Percentiles rank a stretch among this genome's conserved stretches.
These are phyloP conservation scores for Hygrophorus pudorinus DNA, from an alignment of 768 basidiomycete species.

Conservation along the genomic window DNA sequence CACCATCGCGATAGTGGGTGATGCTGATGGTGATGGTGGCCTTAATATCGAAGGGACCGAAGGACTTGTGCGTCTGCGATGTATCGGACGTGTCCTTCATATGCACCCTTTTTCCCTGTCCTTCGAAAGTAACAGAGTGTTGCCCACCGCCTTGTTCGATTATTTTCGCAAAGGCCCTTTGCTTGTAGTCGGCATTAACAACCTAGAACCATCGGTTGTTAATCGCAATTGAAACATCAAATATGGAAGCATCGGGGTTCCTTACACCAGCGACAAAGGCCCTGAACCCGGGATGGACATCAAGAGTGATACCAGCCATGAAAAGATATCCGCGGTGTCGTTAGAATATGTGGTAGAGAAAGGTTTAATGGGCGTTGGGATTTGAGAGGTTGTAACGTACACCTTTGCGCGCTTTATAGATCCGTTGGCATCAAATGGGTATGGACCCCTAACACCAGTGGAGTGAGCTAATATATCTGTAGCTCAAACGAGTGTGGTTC, in stretches of 20 bases:
- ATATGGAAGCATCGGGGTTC: not conserved
- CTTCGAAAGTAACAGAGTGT: not conserved
- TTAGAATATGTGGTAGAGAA: not conserved
- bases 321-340: not conserved
- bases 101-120: not conserved
- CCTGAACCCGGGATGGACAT: not conserved
- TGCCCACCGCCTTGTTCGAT: not conserved
- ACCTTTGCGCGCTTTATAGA: not conserved
- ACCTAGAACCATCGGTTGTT: not conserved
- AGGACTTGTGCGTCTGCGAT: not conserved
- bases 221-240: not conserved
- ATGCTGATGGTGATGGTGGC: not conserved
- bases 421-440: too few species aligned
- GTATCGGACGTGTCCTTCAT: not conserved
- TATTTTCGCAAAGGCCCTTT: not conserved
- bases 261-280: not conserved
- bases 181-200: not conserved
- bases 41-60: not conserved
- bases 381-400: not conserved
- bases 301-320: not conserved
- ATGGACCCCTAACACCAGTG: too few species aligned
- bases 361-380: not conserved
- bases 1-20: not conserved
- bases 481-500: too few species aligned
- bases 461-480: too few species aligned